These are phyloP conservation scores for Cryphonectria radicalis DNA, from an alignment of 2,329 filamentous ascomycete genomes.

Conservation along the genomic window DNA sequence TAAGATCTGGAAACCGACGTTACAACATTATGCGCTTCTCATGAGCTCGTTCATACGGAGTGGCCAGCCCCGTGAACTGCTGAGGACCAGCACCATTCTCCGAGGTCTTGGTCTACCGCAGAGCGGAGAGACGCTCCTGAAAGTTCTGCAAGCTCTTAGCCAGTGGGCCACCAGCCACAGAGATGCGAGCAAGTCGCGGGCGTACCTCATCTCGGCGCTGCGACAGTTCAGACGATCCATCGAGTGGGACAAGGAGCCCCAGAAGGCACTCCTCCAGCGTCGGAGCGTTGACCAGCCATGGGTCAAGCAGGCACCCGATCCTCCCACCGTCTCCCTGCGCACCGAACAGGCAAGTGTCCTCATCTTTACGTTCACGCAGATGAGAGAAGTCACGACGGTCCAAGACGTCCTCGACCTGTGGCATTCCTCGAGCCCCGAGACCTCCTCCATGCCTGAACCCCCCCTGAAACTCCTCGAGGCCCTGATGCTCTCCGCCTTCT, in stretches of 20 bases:
- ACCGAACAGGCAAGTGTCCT: constrained; percentile 47
- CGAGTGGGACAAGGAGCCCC: constrained; percentile 26
- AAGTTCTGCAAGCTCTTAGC: constrained; percentile 47
- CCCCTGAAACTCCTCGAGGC: constrained; percentile 64
- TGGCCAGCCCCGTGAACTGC: constrained; percentile 48
- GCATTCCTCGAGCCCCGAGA: constrained; percentile 43
- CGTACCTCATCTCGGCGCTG: constrained; percentile 41
- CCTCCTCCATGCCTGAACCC: constrained; percentile 35
- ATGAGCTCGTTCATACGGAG: constrained; percentile 56
- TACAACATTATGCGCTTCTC: constrained; percentile 57
- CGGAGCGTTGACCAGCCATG: constrained; percentile 32
- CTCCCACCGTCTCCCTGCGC: constrained; percentile 36
- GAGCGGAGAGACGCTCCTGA: constrained; percentile 49
- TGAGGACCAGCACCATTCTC: constrained; percentile 50
- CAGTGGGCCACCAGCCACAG: constrained; percentile 20
- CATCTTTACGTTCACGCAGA: constrained; percentile 46
- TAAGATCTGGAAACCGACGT: constrained; percentile 49
- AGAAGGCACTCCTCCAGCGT: not conserved
- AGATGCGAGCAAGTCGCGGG: constrained; percentile 22
- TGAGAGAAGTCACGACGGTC: constrained; percentile 43
- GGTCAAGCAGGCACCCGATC: constrained; percentile 33
- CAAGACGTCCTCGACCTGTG: constrained; percentile 48
- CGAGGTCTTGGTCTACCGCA: constrained; percentile 45
- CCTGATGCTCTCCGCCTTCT: constrained; percentile 69
- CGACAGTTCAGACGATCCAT: constrained; percentile 42